Percentiles rank a stretch among this genome's conserved stretches.
These are phyloP conservation scores for Pseudozyma thailandica DNA, from an alignment of 1,284 basidiomycete genomes.

Conservation along the genomic window DNA sequence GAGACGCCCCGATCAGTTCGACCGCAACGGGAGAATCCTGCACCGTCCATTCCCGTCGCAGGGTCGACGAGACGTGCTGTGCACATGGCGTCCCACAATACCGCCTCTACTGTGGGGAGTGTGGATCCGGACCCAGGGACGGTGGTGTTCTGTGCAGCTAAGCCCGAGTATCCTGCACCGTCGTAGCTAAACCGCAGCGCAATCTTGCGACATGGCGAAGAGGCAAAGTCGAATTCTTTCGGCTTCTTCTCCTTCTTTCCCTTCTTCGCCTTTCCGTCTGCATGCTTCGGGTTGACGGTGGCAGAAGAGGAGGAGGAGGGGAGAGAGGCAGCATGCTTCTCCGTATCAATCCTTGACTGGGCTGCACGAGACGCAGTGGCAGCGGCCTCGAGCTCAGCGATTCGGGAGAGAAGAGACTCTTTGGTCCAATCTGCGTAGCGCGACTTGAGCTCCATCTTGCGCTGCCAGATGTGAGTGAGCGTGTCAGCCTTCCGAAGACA, in stretches of 20 bases:
- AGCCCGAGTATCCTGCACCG: conserved; percentile 89
- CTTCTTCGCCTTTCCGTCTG: not conserved
- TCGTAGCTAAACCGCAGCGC: conserved; percentile 91
- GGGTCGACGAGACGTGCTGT: conserved; percentile 59
- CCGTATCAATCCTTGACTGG: conserved; percentile 6
- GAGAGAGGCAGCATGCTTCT: not conserved
- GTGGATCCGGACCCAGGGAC: conserved; percentile 68
- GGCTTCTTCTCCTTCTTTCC: conserved; percentile 32
- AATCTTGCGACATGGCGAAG: conserved; percentile 82
- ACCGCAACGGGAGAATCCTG: conserved; percentile 90
- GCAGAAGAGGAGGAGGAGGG: not conserved
- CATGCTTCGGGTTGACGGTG: not conserved
- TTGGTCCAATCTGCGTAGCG: conserved; percentile 51
- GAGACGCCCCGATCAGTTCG: conserved; percentile 95
- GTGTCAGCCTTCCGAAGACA: conserved; percentile 2
- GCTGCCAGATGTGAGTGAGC: conserved; percentile 16
- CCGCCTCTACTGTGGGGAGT: conserved; percentile 88
- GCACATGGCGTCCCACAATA: conserved; percentile 78
- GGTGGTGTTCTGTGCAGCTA: conserved; percentile 75
- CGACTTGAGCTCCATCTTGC: conserved; percentile 49
- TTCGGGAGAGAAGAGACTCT: conserved; percentile 44
- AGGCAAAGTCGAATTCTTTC: conserved; percentile 74
- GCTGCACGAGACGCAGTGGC: conserved; percentile 15
- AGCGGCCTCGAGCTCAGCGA: conserved; percentile 53
- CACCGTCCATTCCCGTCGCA: conserved; percentile 70